A percentile compares a stretch with the other conserved stretches of the same genome.
Evolutionary conservation across 2,329 filamentous ascomycete genomes (phyloP).

Genomic region (Cryphonectria radicalis): DNA sequence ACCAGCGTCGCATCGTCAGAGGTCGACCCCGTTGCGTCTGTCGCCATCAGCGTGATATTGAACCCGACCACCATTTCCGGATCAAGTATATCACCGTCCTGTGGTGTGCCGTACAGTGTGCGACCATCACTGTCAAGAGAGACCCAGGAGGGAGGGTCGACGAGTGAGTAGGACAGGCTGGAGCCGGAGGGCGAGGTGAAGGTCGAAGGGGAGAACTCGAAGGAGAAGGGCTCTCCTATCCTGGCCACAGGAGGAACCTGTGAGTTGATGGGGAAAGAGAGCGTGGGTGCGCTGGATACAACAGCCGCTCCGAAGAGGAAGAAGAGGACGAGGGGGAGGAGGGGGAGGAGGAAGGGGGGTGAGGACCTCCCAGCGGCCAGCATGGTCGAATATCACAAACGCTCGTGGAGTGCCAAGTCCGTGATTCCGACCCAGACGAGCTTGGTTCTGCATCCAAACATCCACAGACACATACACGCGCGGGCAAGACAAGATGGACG

Average conservation of each 20-base stretch:
- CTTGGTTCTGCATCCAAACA: slow-evolving; percentile 8
- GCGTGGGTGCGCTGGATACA: slow-evolving; percentile 44
- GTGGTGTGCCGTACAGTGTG: slow-evolving; percentile 73
- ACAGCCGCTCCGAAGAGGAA: slow-evolving; percentile 38
- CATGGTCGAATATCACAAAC: slow-evolving; percentile 27
- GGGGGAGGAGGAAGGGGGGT: slow-evolving; percentile 37
- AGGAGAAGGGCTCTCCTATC: slow-evolving; percentile 67
- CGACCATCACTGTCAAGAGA: slow-evolving; percentile 67
- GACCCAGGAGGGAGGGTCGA: slow-evolving; percentile 72
- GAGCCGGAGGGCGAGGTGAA: slow-evolving; percentile 63
- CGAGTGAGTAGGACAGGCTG: slow-evolving; percentile 68
- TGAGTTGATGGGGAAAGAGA: slow-evolving; percentile 77
- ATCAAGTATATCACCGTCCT: slow-evolving; percentile 48
- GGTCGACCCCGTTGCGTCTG: slow-evolving; percentile 66
- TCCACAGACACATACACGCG: neutral
- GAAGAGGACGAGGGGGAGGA: slow-evolving; percentile 33
- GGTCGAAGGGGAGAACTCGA: slow-evolving; percentile 73
- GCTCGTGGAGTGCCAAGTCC: slow-evolving; percentile 19
- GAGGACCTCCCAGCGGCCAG: slow-evolving; percentile 15
- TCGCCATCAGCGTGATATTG: slow-evolving; percentile 70
- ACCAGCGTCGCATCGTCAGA: slow-evolving; percentile 72
- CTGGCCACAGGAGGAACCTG: slow-evolving; percentile 82
- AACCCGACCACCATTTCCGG: slow-evolving; percentile 60
- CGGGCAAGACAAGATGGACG: neutral
- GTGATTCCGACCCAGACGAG: slow-evolving; percentile 17